Evolutionary conservation across 2,329 filamentous ascomycete genomes (phyloP).

Genomic region (Pseudonectria buxi): DNA sequence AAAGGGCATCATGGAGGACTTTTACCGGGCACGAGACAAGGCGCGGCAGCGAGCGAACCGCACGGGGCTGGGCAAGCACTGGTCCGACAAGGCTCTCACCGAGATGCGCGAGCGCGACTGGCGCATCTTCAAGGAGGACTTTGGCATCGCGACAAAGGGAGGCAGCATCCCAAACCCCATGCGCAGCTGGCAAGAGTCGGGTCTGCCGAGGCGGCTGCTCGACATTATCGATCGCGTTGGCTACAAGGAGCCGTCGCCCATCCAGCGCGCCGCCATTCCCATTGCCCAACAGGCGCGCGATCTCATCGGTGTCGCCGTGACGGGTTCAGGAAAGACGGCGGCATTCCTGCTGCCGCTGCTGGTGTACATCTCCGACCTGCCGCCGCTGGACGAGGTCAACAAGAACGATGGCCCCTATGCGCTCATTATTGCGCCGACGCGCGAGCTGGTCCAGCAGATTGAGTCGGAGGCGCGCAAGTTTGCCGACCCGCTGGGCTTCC

Average conservation of each 20-base stretch:
- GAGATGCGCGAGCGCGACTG: slow-evolving; percentile 98
- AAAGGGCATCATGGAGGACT: slow-evolving; percentile 73
- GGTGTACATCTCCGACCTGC: slow-evolving; percentile 88
- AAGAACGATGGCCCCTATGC: slow-evolving; percentile 95
- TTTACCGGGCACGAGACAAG: slow-evolving; percentile 54
- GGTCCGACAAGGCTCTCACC: slow-evolving; percentile 85
- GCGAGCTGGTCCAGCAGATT: slow-evolving; percentile 96
- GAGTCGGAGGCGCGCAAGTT: slow-evolving; percentile 92
- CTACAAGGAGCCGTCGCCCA: slow-evolving; percentile 84
- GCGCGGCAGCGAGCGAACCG: slow-evolving; percentile 66
- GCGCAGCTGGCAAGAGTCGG: slow-evolving; percentile 86
- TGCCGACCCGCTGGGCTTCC: slow-evolving; percentile 82
- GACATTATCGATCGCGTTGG: slow-evolving; percentile 79
- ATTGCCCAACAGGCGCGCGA: slow-evolving; percentile 89
- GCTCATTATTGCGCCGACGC: slow-evolving; percentile 93
- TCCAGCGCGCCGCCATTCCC: slow-evolving; percentile 91
- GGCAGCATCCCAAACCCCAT: slow-evolving; percentile 91
- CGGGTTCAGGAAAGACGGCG: slow-evolving; percentile 96
- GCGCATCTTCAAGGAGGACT: slow-evolving; percentile 99
- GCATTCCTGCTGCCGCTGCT: slow-evolving; percentile 88
- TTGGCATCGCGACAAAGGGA: slow-evolving; percentile 92
- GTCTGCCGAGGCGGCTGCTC: slow-evolving; percentile 68
- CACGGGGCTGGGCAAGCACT: slow-evolving; percentile 81
- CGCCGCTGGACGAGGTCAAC: slow-evolving; percentile 73
- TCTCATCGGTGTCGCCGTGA: slow-evolving; percentile 96